A percentile compares a stretch with the other conserved stretches of the same genome.
These are phyloP conservation scores for Theobroma cacao DNA, from an alignment of 345 rosid genomes.

Conservation along the genomic window DNA sequence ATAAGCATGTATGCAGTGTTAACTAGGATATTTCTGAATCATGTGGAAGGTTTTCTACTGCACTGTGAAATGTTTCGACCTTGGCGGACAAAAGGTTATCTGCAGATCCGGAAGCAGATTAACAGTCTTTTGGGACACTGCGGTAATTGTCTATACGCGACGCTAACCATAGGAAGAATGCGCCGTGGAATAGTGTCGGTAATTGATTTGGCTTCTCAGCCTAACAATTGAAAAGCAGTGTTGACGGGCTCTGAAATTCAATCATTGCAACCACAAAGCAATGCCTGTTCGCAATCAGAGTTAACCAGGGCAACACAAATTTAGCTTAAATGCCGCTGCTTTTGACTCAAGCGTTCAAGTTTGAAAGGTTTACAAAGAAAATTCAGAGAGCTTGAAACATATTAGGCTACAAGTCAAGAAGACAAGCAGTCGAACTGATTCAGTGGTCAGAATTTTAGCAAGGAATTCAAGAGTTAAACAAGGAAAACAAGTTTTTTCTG, in stretches of 20 bases:
- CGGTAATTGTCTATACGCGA: background rate
- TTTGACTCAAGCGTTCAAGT: background rate
- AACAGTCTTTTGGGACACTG: background rate
- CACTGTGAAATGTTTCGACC: background rate
- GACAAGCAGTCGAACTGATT: background rate
- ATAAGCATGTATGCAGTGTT: background rate
- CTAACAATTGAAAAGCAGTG: background rate
- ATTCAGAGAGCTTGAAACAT: no score
- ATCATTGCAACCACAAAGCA: no score
- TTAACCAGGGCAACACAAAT: background rate
- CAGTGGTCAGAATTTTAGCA: background rate
- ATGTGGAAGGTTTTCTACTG: background rate
- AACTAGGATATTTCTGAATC: background rate
- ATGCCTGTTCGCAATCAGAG: background rate
- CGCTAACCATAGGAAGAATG: background rate
- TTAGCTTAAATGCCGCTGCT: background rate
- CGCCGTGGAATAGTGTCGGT: background rate
- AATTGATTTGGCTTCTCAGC: background rate
- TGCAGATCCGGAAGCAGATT: background rate
- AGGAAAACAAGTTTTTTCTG: no score
- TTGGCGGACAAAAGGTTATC: background rate
- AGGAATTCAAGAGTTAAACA: no score
- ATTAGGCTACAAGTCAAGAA: background rate
- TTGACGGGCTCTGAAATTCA: background rate
- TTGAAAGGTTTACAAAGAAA: constrained; percentile 14